Percentiles rank a stretch among this genome's conserved stretches.
These are phyloP conservation scores for Aegilops tauschii DNA, from an alignment of 176 grass and related monocot species.

Conservation along the genomic window DNA sequence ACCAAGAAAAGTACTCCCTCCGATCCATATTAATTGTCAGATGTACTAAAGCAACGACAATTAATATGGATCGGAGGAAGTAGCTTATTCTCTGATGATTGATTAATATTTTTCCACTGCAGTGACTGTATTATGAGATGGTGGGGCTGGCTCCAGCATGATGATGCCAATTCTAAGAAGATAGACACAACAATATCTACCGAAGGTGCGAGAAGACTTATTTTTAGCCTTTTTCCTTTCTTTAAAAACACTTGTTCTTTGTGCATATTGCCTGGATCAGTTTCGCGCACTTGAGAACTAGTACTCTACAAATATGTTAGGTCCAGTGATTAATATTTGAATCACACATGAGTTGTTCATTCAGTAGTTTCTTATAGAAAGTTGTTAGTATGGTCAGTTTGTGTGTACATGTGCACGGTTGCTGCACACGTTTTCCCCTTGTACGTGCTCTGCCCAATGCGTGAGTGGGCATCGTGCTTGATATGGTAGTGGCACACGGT, in stretches of 20 bases:
- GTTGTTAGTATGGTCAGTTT: no score
- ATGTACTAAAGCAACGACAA: no score
- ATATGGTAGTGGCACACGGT: no score
- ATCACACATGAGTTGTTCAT: background rate
- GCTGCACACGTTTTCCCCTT: no score
- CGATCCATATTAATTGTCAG: no score
- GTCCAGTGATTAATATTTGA: constrained; percentile 6
- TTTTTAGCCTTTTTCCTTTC: background rate
- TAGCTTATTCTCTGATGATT: background rate
- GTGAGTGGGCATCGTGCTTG: no score
- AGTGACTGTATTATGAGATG: constrained; percentile 82
- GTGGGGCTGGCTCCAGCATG: constrained; percentile 80
- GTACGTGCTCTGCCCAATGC: no score
- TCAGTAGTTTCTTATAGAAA: background rate
- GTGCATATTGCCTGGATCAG: background rate
- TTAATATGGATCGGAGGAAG: no score
- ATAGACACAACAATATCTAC: constrained; percentile 1
- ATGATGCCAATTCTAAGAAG: constrained; percentile 28
- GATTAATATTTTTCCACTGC: constrained; percentile 32
- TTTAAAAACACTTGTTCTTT: background rate
- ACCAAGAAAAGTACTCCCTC: no score
- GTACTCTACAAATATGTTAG: background rate
- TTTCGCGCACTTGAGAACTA: background rate
- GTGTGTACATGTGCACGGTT: no score
- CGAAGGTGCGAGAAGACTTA: constrained; percentile 27